phyloP scores from a whole-genome alignment of 2,329 filamentous ascomycete species.

The Trichophyton simii region DNA sequence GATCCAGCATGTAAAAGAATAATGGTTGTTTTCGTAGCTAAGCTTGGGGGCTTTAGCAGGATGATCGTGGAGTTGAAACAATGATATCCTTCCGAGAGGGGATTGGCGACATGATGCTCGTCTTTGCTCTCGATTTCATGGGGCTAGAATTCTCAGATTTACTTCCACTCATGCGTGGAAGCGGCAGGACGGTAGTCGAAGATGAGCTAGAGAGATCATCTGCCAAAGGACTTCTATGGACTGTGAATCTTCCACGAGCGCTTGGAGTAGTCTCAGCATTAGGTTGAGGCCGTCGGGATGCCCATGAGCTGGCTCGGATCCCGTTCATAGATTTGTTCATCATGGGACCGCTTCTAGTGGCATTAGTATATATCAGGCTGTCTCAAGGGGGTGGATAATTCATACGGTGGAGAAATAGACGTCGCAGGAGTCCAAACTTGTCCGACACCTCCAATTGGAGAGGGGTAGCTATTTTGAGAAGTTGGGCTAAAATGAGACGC shows the following conservation, averaged over 20 bases:
- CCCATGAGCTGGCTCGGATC: slow-evolving; percentile 27
- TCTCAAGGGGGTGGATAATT: slow-evolving; percentile 10
- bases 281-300: slow-evolving; percentile 25
- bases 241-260: slow-evolving; percentile 21
- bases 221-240: slow-evolving; percentile 19
- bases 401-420: slow-evolving; percentile 38
- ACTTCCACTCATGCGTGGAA: slow-evolving; percentile 19
- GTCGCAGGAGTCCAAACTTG: slow-evolving; percentile 37
- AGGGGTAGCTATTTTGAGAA: slow-evolving; percentile 33
- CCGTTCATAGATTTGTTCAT: slow-evolving; percentile 28
- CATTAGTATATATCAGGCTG: slow-evolving; percentile 18
- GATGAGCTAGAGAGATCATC: slow-evolving; percentile 25
- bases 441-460: slow-evolving; percentile 28
- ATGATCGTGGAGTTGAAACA: slow-evolving; percentile 25
- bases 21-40: not conserved
- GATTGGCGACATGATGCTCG: slow-evolving; percentile 27
- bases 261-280: slow-evolving; percentile 30
- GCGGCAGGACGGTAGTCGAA: slow-evolving; percentile 26
- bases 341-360: slow-evolving; percentile 24
- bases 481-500: slow-evolving; percentile 30
- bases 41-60: slow-evolving; percentile 12
- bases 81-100: slow-evolving; percentile 29
- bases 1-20: not conserved
- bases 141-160: slow-evolving; percentile 29
- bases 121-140: slow-evolving; percentile 25